phyloP scores from a whole-genome alignment of 257 asterid genomes.

The Capsicum rhomboideum region DNA sequence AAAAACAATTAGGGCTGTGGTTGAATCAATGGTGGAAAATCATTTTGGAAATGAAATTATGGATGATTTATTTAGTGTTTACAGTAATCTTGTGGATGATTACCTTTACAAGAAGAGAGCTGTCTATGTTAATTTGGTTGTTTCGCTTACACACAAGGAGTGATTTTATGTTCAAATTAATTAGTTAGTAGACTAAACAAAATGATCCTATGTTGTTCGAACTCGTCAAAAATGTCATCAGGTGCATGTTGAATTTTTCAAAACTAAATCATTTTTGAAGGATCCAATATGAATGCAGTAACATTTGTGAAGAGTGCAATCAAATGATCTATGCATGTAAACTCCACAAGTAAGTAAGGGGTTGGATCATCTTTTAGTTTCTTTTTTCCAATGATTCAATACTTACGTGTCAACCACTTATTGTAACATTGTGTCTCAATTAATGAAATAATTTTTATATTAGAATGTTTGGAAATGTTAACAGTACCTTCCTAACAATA shows the following conservation, averaged over 20 bases:
- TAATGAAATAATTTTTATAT: not conserved
- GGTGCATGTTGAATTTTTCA: too few relatives aligned
- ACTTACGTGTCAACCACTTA: not conserved
- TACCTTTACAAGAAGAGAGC: conserved; percentile 22
- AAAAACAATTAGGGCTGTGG: conserved; percentile 47
- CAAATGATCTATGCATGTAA: too few relatives aligned
- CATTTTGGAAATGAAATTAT: conserved; percentile 38
- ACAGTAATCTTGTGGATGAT: conserved; percentile 26
- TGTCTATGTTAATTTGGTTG: conserved; percentile 29
- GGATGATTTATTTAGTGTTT: conserved; percentile 47
- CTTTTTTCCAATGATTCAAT: not conserved
- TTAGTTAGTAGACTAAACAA: not conserved
- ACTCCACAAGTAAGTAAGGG: not conserved
- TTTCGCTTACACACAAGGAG: conserved; percentile 31
- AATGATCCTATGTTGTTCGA: not conserved
- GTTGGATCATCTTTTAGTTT: not conserved
- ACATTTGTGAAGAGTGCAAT: too few relatives aligned
- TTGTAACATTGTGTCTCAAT: not conserved
- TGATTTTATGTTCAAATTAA: not conserved
- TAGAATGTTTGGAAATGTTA: not conserved
- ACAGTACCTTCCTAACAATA: not conserved
- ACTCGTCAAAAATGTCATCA: too few relatives aligned
- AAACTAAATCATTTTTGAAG: too few relatives aligned
- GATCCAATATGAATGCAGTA: too few relatives aligned
- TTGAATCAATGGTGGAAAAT: conserved; percentile 46